These are phyloP conservation scores for Sugiyamaella paludigena DNA, from an alignment of 1,139 yeast species.

Conservation along the genomic window DNA sequence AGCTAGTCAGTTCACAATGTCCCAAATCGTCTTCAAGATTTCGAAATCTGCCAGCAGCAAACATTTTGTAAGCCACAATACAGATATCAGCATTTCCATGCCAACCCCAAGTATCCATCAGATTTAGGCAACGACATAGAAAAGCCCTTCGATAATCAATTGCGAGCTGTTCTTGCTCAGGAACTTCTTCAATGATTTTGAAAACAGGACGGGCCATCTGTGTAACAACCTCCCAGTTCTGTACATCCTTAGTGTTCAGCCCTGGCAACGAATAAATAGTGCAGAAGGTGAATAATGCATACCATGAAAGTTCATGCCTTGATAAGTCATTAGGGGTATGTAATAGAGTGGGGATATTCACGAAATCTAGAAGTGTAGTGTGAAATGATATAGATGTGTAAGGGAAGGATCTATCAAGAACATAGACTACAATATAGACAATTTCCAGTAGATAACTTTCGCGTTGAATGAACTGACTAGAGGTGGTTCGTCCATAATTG, in stretches of 20 bases:
- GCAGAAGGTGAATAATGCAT: slow-evolving; percentile 3
- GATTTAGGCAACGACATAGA: slow-evolving; percentile 7
- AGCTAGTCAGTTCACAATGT: background rate
- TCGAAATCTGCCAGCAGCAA: slow-evolving; percentile 2
- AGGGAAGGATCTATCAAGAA: slow-evolving; percentile 2
- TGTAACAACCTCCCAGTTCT: slow-evolving; percentile 4
- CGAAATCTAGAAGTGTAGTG: background rate
- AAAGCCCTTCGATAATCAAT: slow-evolving; percentile 7
- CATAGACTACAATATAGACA: slow-evolving; percentile 6
- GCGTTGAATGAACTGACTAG: slow-evolving; percentile 11
- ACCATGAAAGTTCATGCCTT: slow-evolving; percentile 5
- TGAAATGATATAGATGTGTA: background rate
- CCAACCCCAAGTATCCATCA: slow-evolving; percentile 10
- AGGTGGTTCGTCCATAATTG: slow-evolving; percentile 10
- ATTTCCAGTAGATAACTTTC: slow-evolving; percentile 16
- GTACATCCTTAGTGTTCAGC: background rate
- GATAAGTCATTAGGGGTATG: background rate
- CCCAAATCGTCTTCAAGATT: slow-evolving; percentile 5
- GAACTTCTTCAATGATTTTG: background rate
- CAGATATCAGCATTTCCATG: background rate
- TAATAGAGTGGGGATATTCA: background rate
- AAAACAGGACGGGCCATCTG: background rate
- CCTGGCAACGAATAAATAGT: slow-evolving; percentile 4
- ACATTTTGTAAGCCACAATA: slow-evolving; percentile 2
- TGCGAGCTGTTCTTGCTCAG: slow-evolving; percentile 1